These are phyloP conservation scores for Fusarium praegraminearum DNA, from an alignment of 2,329 filamentous ascomycete genomes.

Conservation along the genomic window DNA sequence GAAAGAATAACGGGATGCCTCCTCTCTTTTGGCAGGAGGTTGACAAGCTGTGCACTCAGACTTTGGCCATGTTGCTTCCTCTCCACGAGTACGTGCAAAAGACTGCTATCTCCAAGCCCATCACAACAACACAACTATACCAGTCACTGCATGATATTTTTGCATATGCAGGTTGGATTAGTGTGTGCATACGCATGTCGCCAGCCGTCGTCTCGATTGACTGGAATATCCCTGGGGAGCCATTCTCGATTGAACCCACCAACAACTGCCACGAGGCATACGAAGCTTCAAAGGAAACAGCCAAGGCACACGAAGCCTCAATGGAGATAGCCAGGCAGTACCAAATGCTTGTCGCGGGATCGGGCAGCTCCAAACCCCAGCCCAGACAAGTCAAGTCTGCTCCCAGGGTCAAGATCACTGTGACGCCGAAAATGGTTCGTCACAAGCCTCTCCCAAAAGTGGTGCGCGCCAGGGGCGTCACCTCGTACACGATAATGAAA, in stretches of 20 bases:
- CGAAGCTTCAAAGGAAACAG: constrained; percentile 25
- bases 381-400: constrained; percentile 2
- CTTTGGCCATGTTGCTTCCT: constrained; percentile 45
- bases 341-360: neutral
- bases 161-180: constrained; percentile 50
- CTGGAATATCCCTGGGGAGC: constrained; percentile 50
- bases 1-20: constrained; percentile 32
- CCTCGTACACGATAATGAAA: constrained; percentile 41
- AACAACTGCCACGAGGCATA: constrained; percentile 40
- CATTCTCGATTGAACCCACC: constrained; percentile 36
- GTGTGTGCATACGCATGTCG: constrained; percentile 45
- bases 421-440: constrained; percentile 45
- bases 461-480: constrained; percentile 22
- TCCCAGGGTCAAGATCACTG: constrained; percentile 52
- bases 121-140: constrained; percentile 29
- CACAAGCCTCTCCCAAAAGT: constrained; percentile 29
- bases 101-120: constrained; percentile 9
- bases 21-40: constrained; percentile 50
- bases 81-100: constrained; percentile 39
- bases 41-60: constrained; percentile 45
- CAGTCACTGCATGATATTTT: constrained; percentile 49
- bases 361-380: neutral
- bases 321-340: neutral
- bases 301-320: constrained; percentile 12
- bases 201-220: constrained; percentile 42